Conservation (phyloP, 2,329 filamentous ascomycete genomes). For the Chaetomiaceae sp. region DNA sequence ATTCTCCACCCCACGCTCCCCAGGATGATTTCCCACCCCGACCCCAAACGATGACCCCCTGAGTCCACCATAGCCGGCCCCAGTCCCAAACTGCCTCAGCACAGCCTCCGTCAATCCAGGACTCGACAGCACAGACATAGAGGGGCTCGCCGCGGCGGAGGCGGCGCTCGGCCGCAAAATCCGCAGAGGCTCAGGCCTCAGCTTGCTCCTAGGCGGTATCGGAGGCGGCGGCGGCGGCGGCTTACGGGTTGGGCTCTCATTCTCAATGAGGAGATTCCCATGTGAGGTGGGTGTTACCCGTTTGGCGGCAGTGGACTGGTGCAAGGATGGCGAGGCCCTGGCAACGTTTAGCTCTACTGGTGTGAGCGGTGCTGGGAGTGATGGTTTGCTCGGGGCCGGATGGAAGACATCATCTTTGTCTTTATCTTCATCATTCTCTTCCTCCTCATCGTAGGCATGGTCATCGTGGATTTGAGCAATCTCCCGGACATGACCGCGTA, state of each 20-base stretch:
- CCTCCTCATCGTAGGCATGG: slow-evolving; percentile 22
- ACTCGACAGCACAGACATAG: slow-evolving; percentile 22
- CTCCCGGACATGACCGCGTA: slow-evolving; percentile 35
- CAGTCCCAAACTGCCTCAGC: slow-evolving; percentile 30
- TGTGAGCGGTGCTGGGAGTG: slow-evolving; percentile 15
- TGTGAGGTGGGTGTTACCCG: not conserved
- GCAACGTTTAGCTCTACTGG: not conserved
- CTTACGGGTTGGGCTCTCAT: slow-evolving; percentile 5
- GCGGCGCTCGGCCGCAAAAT: not conserved
- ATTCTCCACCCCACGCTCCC: not conserved
- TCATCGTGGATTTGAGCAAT: slow-evolving; percentile 35
- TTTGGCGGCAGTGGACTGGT: not conserved
- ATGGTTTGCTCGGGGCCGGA: not conserved
- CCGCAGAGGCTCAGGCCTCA: slow-evolving; percentile 23
- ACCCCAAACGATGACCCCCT: not conserved
- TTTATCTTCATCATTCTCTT: not conserved
- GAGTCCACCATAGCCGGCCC: not conserved
- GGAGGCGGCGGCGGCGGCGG: slow-evolving; percentile 18
- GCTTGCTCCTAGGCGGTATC: slow-evolving; percentile 23
- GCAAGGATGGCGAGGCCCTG: not conserved
- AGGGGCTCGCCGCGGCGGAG: not conserved
- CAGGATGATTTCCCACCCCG: not conserved
- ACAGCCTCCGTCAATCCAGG: slow-evolving; percentile 28
- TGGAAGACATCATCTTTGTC: slow-evolving; percentile 4
- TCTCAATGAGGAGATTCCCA: not conserved